These are phyloP conservation scores for Erodium moschatum DNA, from an alignment of 441 rosid species.

Conservation along the genomic window DNA sequence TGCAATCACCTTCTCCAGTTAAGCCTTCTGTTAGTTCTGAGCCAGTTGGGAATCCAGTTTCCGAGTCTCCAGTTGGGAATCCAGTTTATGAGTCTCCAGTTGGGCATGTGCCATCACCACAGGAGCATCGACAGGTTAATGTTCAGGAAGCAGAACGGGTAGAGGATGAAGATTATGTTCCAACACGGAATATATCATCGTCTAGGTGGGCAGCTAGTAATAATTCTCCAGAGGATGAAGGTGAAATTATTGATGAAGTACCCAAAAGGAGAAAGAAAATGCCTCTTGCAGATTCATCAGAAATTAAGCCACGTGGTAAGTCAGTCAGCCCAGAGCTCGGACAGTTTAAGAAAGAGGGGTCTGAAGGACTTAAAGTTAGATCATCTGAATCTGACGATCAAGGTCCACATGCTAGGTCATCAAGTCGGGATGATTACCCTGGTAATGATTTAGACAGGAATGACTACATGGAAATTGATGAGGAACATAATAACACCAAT, in stretches of 20 bases:
- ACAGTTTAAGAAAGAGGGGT: slow-evolving; percentile 46
- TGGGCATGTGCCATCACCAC: slow-evolving; percentile 32
- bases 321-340: slow-evolving; percentile 57
- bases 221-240: slow-evolving; percentile 79
- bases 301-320: slow-evolving; percentile 33
- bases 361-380: slow-evolving; percentile 43
- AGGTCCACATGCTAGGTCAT: slow-evolving; percentile 34
- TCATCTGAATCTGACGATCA: slow-evolving; percentile 60
- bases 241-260: slow-evolving; percentile 64
- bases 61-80: slow-evolving; percentile 26
- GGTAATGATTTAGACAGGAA: slow-evolving; percentile 46
- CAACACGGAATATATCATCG: slow-evolving; percentile 73
- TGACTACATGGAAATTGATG: slow-evolving; percentile 67
- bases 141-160: slow-evolving; percentile 33
- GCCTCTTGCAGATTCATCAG: slow-evolving; percentile 31
- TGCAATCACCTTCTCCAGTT: slow-evolving; percentile 29
- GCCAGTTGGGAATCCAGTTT: slow-evolving; percentile 12
- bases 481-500: slow-evolving; percentile 26
- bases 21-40: slow-evolving; percentile 27
- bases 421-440: slow-evolving; percentile 43
- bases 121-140: slow-evolving; percentile 34
- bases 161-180: slow-evolving; percentile 69
- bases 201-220: slow-evolving; percentile 92
- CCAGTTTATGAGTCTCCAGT: slow-evolving; percentile 22
- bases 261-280: slow-evolving; percentile 58